Percentiles rank a stretch among this genome's conserved stretches.
Conservation (phyloP, 2,329 filamentous ascomycete genomes). For the Colletotrichum lini region DNA sequence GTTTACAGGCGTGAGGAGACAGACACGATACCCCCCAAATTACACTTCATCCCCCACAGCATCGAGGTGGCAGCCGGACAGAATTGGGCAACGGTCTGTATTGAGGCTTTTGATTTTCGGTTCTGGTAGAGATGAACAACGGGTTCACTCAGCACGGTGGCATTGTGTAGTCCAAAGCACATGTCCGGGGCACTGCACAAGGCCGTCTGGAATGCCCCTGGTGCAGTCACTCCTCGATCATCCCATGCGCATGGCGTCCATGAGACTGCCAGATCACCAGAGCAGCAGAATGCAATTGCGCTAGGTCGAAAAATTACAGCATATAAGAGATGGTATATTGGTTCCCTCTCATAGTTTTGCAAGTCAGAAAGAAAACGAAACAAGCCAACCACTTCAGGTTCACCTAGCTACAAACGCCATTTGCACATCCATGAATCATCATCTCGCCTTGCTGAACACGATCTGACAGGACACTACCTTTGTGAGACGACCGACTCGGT, state of each 20-base stretch:
- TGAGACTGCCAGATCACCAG: constrained; percentile 13
- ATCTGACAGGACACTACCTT: constrained; percentile 37
- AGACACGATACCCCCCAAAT: constrained; percentile 44
- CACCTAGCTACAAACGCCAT: neutral
- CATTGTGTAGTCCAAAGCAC: neutral
- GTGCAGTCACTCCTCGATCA: constrained; percentile 32
- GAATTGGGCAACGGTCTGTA: neutral
- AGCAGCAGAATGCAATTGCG: constrained; percentile 12
- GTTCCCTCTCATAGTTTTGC: neutral
- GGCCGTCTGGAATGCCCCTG: constrained; percentile 1
- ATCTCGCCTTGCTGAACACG: neutral
- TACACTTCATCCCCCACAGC: constrained; percentile 35
- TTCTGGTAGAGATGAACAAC: too few species aligned
- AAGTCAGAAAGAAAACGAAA: neutral
- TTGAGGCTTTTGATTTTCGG: neutral
- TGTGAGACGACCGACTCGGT: constrained; percentile 53
- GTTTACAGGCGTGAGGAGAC: constrained; percentile 31
- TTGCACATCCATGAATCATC: neutral
- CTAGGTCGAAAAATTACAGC: constrained; percentile 16
- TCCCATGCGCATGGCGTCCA: constrained; percentile 25
- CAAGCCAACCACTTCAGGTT: neutral
- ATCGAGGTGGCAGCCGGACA: neutral
- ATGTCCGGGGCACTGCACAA: neutral
- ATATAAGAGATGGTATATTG: constrained; percentile 12
- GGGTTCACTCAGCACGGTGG: neutral